Percentiles rank a stretch among this genome's conserved stretches.
Conservation (phyloP, 345 rosid genomes). For the Chamaenerion angustifolium region DNA sequence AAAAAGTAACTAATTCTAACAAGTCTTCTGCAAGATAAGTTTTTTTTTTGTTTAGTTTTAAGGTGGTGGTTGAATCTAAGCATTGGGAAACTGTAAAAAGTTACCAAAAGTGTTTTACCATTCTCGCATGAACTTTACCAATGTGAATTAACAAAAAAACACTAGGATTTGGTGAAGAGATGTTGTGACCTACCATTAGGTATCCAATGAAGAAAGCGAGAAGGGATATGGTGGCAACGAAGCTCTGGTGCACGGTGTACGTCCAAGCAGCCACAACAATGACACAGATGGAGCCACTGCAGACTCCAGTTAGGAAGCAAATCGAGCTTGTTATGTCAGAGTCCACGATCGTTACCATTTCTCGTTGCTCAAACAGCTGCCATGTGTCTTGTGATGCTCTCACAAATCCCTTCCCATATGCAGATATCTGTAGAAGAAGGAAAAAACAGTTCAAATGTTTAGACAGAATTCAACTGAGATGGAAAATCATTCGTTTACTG, state of each 20-base stretch:
- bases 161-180: background rate
- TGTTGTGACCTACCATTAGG: slow-evolving; percentile 61
- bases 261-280: slow-evolving; percentile 88
- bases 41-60: too few species aligned
- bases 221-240: slow-evolving; percentile 68
- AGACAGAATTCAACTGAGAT: too few species aligned
- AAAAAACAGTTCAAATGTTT: background rate
- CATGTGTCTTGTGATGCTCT: slow-evolving; percentile 87
- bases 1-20: too few species aligned
- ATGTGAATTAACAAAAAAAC: too few species aligned
- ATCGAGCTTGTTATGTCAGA: slow-evolving; percentile 80
- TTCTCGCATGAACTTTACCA: too few species aligned
- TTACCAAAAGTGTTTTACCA: too few species aligned
- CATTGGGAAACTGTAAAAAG: too few species aligned
- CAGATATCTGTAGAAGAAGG: slow-evolving; percentile 48
- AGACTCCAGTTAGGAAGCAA: slow-evolving; percentile 87
- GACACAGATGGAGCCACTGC: slow-evolving; percentile 88
- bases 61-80: too few species aligned
- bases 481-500: background rate
- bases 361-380: slow-evolving; percentile 44
- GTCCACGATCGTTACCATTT: slow-evolving; percentile 56
- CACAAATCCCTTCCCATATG: slow-evolving; percentile 89
- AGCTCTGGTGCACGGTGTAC: slow-evolving; percentile 34
- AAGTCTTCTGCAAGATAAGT: too few species aligned
- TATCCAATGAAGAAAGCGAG: slow-evolving; percentile 72